Percentiles rank a stretch among this genome's conserved stretches.
Conservation (phyloP, 2,329 filamentous ascomycete genomes). For the Microcyclospora tardicrescens region DNA sequence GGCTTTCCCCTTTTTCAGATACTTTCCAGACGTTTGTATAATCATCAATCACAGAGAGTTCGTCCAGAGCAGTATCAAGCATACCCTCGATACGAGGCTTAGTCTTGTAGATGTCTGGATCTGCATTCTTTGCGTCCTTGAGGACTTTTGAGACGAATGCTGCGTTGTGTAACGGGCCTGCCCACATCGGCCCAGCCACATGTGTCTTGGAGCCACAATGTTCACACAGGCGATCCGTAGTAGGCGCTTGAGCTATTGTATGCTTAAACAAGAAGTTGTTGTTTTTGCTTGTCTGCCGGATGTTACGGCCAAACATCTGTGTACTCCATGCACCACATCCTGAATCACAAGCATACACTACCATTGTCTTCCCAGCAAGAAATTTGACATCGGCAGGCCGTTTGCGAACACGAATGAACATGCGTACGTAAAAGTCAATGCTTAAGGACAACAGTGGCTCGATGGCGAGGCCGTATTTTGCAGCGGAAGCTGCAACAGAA, state of each 20-base stretch:
- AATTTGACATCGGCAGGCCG: slow-evolving; percentile 83
- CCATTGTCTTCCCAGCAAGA: slow-evolving; percentile 78
- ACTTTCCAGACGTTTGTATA: slow-evolving; percentile 1
- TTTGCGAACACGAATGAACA: slow-evolving; percentile 72
- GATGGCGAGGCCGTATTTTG: slow-evolving; percentile 73
- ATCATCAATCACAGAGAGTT: slow-evolving; percentile 30
- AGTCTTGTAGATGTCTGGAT: slow-evolving; percentile 64
- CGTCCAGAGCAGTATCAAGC: slow-evolving; percentile 77
- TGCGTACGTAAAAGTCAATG: slow-evolving; percentile 86
- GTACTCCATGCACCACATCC: slow-evolving; percentile 89
- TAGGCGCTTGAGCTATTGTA: slow-evolving; percentile 57
- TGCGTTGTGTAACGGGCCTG: slow-evolving; percentile 71
- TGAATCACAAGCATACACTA: slow-evolving; percentile 78
- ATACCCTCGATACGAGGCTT: slow-evolving; percentile 75
- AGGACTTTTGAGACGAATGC: slow-evolving; percentile 73
- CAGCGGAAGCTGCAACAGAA: slow-evolving; percentile 65
- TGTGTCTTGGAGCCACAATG: slow-evolving; percentile 84
- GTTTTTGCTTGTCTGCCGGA: slow-evolving; percentile 54
- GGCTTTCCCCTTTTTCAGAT: background rate
- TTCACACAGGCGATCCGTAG: slow-evolving; percentile 52
- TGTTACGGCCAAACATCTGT: slow-evolving; percentile 63
- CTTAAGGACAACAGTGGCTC: slow-evolving; percentile 86
- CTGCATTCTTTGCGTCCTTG: slow-evolving; percentile 52
- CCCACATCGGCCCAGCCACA: slow-evolving; percentile 88
- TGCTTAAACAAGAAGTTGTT: slow-evolving; percentile 62